A percentile compares a stretch with the other conserved stretches of the same genome.
Conservation (phyloP, 768 basidiomycete genomes). For the Hysterangium stoloniferum region DNA sequence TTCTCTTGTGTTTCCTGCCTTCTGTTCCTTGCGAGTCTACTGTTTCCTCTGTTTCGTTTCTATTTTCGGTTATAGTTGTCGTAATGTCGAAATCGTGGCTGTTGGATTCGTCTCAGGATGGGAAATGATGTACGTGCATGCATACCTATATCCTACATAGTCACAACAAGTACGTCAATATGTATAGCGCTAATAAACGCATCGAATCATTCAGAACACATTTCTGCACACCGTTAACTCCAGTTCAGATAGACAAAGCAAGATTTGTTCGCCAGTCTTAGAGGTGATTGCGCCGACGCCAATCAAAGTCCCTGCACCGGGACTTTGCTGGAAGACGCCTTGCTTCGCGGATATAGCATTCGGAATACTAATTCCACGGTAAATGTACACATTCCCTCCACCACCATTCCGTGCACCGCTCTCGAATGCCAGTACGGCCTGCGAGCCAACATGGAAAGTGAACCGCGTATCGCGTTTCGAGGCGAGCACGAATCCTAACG, state of each 20-base stretch:
- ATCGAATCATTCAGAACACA: neutral
- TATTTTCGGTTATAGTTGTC: neutral
- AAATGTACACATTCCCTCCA: conserved; percentile 82
- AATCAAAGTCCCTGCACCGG: conserved; percentile 67
- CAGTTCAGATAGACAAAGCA: conserved; percentile 72
- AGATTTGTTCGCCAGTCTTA: conserved; percentile 26
- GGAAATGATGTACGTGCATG: conserved; percentile 7
- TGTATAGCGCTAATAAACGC: neutral
- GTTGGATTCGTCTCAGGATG: too few relatives aligned
- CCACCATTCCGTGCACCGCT: conserved; percentile 50
- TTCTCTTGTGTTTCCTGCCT: too few relatives aligned
- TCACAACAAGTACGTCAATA: neutral
- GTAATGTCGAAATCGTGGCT: neutral
- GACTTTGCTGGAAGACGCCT: conserved; percentile 68
- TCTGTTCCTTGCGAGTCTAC: too few relatives aligned
- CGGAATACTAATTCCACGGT: conserved; percentile 43
- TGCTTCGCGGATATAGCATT: conserved; percentile 68
- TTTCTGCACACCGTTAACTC: conserved; percentile 32
- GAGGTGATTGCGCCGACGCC: conserved; percentile 55
- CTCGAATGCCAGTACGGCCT: conserved; percentile 76
- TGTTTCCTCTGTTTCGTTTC: neutral
- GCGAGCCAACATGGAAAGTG: conserved; percentile 58
- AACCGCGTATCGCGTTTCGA: conserved; percentile 88
- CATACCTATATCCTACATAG: conserved; percentile 7
- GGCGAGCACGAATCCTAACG: conserved; percentile 88